Base-by-base conservation (phyloP, 371 early-diverging fungal genomes). In the Enterospora canceri region DNA sequence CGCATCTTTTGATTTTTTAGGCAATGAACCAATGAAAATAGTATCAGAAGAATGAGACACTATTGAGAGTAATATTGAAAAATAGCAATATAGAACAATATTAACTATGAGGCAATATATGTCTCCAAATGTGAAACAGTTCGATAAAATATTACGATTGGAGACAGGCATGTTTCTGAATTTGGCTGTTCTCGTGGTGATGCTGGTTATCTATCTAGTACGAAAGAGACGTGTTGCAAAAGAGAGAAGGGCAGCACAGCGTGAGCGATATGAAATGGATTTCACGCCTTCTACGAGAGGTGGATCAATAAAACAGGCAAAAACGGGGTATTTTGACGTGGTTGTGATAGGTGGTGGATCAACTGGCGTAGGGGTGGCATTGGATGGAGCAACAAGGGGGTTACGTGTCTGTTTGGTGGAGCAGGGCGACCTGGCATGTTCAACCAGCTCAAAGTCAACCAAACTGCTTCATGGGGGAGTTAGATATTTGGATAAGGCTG, bases 401-500 rank as follows among this genome's bases (percentile, higher is more conserved):
- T 82, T 95, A 34, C 88, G 86, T 31, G 94, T 93, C 2, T 93
- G 93, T 3, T 78, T 96, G 73, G 90, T 97, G 0, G 98, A 97
- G 79, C 81, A 89, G 58, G 89, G 91, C 73, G 98, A 97, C 82
- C 96, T 92, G 83, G 84, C 91, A 18, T 84, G 89, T 82, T 91
- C 90, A 51, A 95, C 96, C 0, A 89, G 89, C 32, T 93, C 94
- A 0, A 85, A 92, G 70, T 88, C 89, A 19, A 96, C 98, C 2
- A 97, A 97, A 76, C 84, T 97, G 15, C 89, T 97, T 21, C 98
- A 97, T 76, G 98, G 98, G 64, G 98, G 98, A 73, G 93, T 97
- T 34, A 85, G 98, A 59, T 97, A 97, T 80, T 84, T 97, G 67
- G 93, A 94, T 80, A 94, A 94, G 82, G 98, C 96, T 1, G 84